Evolutionary conservation across 2,329 filamentous ascomycete genomes (phyloP).

Genomic region (Dothistroma septosporum): DNA sequence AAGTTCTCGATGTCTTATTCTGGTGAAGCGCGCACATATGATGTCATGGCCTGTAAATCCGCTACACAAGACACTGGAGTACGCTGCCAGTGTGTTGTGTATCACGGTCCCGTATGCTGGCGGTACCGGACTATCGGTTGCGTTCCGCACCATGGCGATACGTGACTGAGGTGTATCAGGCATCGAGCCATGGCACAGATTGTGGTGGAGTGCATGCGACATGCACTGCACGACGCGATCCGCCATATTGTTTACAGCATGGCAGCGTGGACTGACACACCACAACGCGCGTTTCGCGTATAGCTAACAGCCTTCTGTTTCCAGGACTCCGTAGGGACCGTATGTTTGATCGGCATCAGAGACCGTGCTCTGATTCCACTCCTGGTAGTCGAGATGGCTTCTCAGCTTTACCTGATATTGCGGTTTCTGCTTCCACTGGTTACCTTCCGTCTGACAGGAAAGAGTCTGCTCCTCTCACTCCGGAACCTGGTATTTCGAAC

Average conservation of each 20-base stretch:
- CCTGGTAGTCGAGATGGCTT: constrained; percentile 2
- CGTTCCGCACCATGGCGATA: background rate
- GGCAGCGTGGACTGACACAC: background rate
- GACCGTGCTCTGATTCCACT: constrained; percentile 4
- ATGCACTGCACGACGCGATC: background rate
- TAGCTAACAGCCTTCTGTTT: background rate
- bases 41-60: constrained; percentile 5
- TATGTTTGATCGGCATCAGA: constrained; percentile 10
- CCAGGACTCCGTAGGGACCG: constrained; percentile 28
- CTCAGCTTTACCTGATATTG: constrained; percentile 8
- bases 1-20: constrained; percentile 6
- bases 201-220: background rate
- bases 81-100: constrained; percentile 1
- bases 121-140: constrained; percentile 1
- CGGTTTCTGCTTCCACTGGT: constrained; percentile 11
- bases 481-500: constrained; percentile 8
- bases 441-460: constrained; percentile 4
- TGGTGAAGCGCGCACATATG: constrained; percentile 10
- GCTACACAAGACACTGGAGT: constrained; percentile 5
- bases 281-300: background rate
- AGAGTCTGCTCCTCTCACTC: constrained; percentile 8
- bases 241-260: background rate
- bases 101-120: constrained; percentile 6
- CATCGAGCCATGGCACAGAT: background rate
- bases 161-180: background rate